Conservation (phyloP, 257 asterid genomes). For the Nicotiana noctiflora region DNA sequence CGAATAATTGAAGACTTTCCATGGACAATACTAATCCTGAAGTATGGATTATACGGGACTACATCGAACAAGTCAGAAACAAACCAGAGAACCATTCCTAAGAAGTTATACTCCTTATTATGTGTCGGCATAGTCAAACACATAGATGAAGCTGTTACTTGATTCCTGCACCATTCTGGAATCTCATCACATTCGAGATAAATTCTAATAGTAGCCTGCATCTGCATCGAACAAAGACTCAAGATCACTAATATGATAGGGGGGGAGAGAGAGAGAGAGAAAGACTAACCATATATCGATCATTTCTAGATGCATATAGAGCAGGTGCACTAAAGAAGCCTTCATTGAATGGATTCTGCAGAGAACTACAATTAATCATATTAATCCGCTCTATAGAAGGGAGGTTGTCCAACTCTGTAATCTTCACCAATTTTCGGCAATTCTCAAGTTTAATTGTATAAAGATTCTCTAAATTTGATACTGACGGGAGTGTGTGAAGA, state of each 20-base stretch:
- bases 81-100: not conserved
- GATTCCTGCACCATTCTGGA: no score
- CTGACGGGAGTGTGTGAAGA: not conserved
- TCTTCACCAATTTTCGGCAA: not conserved
- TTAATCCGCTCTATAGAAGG: not conserved
- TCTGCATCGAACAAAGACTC: no score
- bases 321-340: not conserved
- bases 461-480: no score
- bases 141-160: no score
- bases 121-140: not conserved
- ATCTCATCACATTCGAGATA: no score
- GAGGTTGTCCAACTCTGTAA: not conserved
- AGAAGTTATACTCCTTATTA: not conserved
- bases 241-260: not conserved
- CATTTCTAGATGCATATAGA: not conserved
- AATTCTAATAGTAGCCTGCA: no score
- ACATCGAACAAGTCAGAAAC: not conserved
- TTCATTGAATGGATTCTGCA: not conserved
- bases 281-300: not conserved
- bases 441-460: accelerated
- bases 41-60: no score
- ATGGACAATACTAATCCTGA: no score
- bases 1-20: no score
- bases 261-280: not conserved
- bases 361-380: not conserved